A percentile compares a stretch with the other conserved stretches of the same genome.
Conservation (phyloP, 2,329 filamentous ascomycete species). For the Diplodia corticola region DNA sequence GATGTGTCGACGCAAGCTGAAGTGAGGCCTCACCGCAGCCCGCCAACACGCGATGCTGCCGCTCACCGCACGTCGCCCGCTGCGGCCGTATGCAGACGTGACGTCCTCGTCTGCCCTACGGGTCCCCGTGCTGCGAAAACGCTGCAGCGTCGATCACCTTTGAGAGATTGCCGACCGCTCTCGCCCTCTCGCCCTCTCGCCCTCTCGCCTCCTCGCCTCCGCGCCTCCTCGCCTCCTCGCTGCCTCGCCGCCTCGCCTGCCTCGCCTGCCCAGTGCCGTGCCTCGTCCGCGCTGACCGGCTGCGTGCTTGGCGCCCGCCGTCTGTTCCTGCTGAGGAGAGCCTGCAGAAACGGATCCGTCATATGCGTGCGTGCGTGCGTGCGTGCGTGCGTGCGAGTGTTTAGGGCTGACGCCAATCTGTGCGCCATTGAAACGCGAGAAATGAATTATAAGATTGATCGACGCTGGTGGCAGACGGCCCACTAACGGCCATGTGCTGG, state of each 20-base stretch:
- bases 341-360: background rate
- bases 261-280: no score
- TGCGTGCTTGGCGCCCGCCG: background rate
- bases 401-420: constrained; percentile 11
- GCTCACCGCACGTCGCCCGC: background rate
- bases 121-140: background rate
- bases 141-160: background rate
- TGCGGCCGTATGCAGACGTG: background rate
- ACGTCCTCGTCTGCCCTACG: constrained; percentile 2
- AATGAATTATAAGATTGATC: background rate
- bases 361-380: no score
- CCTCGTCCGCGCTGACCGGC: background rate
- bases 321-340: constrained; percentile 9
- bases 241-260: no score
- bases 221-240: no score
- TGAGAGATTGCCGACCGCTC: background rate
- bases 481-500: background rate
- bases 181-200: background rate
- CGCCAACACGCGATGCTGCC: background rate
- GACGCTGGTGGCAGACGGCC: background rate
- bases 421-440: background rate
- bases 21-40: constrained; percentile 17
- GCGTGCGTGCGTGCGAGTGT: background rate
- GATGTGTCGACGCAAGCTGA: background rate
- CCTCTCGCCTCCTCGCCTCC: no score